Evolutionary conservation across 148 eudicot species (phyloP).

Genomic region (Amaranthus hypochondriacus): DNA sequence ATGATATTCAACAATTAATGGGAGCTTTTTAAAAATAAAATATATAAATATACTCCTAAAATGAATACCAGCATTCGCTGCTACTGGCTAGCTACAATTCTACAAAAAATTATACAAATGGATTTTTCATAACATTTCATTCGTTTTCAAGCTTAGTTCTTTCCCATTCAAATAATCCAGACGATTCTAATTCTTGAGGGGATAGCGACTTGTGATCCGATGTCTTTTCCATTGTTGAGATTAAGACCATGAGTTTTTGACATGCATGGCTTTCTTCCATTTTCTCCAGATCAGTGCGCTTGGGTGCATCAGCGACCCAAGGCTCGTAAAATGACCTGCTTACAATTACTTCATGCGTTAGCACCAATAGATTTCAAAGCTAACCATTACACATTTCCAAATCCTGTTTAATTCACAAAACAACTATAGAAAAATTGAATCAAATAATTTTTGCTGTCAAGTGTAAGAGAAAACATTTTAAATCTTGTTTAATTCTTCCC

Average conservation of each 20-base stretch:
- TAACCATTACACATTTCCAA: not conserved
- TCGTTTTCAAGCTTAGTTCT: conserved; percentile 30
- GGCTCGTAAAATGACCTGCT: conserved; percentile 72
- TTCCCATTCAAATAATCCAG: conserved; percentile 57
- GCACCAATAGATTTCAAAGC: not conserved
- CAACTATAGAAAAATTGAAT: too few species aligned
- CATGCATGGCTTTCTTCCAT: conserved; percentile 67
- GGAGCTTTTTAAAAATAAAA: too few species aligned
- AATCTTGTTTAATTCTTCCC: too few species aligned
- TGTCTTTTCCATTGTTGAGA: conserved; percentile 42
- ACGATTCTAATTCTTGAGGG: conserved; percentile 42
- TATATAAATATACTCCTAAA: too few species aligned
- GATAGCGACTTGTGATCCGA: conserved; percentile 27
- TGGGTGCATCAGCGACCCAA: conserved; percentile 42
- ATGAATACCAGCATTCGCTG: too few species aligned
- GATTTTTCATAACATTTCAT: not conserved
- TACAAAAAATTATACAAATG: too few species aligned
- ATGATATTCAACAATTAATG: too few species aligned
- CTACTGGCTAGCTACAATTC: too few species aligned
- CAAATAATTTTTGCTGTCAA: too few species aligned
- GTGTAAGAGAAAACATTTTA: too few species aligned
- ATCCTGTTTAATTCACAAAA: too few species aligned
- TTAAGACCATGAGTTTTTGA: conserved; percentile 42
- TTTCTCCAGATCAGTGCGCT: conserved; percentile 29
- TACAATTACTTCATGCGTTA: not conserved